These are phyloP conservation scores for Aspergillus asperescens DNA, from an alignment of 495 filamentous ascomycete species.

Conservation along the genomic window DNA sequence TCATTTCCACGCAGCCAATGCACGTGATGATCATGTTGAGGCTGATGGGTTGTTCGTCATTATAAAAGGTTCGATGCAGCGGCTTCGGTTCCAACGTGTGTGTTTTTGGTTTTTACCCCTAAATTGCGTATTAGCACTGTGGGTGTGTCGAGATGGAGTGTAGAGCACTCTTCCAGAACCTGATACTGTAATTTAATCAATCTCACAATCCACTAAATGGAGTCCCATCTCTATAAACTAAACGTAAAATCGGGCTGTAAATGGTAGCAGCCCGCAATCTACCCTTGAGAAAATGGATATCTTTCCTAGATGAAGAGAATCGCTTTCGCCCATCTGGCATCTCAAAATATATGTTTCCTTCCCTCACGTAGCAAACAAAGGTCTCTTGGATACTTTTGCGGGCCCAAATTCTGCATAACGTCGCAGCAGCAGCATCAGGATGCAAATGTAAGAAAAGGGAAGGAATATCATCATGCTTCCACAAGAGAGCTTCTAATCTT, in stretches of 20 bases:
- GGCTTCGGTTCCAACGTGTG: no score
- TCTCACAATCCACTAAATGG: neutral
- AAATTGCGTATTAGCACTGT: no score
- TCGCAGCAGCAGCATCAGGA: neutral
- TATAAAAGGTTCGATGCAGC: no score
- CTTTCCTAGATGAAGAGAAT: neutral
- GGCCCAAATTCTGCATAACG: constrained; percentile 1
- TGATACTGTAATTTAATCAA: neutral
- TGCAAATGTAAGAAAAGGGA: neutral
- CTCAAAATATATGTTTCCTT: constrained; percentile 4
- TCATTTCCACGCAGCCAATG: no score
- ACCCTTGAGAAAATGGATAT: neutral
- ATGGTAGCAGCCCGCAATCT: neutral
- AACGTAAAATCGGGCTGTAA: neutral
- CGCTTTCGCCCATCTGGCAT: neutral
- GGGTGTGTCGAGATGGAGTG: no score
- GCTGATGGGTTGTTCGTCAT: no score
- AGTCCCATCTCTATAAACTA: neutral
- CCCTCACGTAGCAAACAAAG: constrained; percentile 3
- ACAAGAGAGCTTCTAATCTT: neutral
- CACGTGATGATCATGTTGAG: no score
- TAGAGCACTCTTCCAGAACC: no score
- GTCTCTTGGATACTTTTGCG: neutral
- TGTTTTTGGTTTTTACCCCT: no score
- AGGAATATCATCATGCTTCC: neutral